A percentile compares a stretch with the other conserved stretches of the same genome.
These are phyloP conservation scores for Carex myosuroides DNA, from an alignment of 176 grass and related monocot genomes.

Conservation along the genomic window DNA sequence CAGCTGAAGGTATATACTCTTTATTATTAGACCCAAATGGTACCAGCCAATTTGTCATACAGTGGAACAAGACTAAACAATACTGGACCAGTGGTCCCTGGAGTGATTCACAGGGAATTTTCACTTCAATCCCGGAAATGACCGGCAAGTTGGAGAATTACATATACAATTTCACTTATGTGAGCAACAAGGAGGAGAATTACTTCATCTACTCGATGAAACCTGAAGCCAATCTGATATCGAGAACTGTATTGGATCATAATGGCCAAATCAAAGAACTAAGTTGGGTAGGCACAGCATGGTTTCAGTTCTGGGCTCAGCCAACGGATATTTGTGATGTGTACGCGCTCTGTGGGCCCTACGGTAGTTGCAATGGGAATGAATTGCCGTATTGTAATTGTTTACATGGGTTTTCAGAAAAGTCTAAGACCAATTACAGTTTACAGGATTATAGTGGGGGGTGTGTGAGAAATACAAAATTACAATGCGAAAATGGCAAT, in stretches of 20 bases:
- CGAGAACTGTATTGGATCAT: slow-evolving; percentile 27
- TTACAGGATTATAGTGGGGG: slow-evolving; percentile 47
- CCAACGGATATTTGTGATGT: slow-evolving; percentile 52
- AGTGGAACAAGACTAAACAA: slow-evolving; percentile 53
- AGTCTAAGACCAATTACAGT: slow-evolving; percentile 36
- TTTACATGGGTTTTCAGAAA: slow-evolving; percentile 43
- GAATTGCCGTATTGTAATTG: slow-evolving; percentile 45
- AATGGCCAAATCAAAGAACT: slow-evolving; percentile 50
- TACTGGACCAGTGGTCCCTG: slow-evolving; percentile 56
- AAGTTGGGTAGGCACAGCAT: slow-evolving; percentile 28
- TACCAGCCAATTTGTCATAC: slow-evolving; percentile 45
- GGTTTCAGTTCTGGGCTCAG: slow-evolving; percentile 53
- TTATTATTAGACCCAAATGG: slow-evolving; percentile 59
- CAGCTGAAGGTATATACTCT: slow-evolving; percentile 52
- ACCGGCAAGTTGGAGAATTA: background rate
- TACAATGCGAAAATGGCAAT: slow-evolving; percentile 48
- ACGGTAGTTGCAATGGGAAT: slow-evolving; percentile 49
- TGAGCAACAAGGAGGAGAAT: slow-evolving; percentile 31
- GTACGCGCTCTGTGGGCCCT: slow-evolving; percentile 54
- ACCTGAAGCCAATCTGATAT: slow-evolving; percentile 15
- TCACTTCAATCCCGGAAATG: slow-evolving; percentile 45
- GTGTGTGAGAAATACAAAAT: slow-evolving; percentile 43
- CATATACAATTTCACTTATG: slow-evolving; percentile 39
- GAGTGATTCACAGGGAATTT: slow-evolving; percentile 23
- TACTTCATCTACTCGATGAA: slow-evolving; percentile 61